Evolutionary conservation across 768 basidiomycete species (phyloP), one percentile per base, ranked within the genome.

Genomic region (Hortiboletus flavorubellus): DNA sequence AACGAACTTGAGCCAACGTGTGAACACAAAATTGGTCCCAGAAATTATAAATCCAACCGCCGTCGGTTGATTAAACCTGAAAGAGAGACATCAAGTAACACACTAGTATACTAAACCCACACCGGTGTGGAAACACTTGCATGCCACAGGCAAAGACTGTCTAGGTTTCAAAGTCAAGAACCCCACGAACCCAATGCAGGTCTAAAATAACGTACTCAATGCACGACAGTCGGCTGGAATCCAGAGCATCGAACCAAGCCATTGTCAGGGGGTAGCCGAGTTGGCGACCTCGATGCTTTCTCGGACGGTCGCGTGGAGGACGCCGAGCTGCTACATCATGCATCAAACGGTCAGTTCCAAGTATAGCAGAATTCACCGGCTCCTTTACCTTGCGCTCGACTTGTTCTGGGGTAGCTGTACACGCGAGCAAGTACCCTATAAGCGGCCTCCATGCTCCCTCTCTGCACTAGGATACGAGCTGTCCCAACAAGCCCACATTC

Each of bases 121-220:
- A 92, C n/a, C n/a, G 76, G 65, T 92, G 91, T 65, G 92, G 91
- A 70, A 84, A 86, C 0, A 86, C 88, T 72, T 92, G 90, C 70
- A 92, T 82, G 42, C n/a, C n/a, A n/a, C n/a, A n/a, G n/a, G n/a
- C n/a, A n/a, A n/a, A n/a, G n/a, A n/a, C n/a, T n/a, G n/a, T n/a
- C n/a, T n/a, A 53, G n/a, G 18, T 14, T 55, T 14, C n/a, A n/a
- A n/a, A 53, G 54, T 53, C 35, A 12, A 46, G 23, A 37, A 53
- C 29, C 16, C 41, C 12, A 35, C 46, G 31, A 29, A 12, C 1
- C 33, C 11, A 37, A 33, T 23, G 10, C 2, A 18, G 5, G 30
- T 31, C 1, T 18, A n/a, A 52, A 42, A 21, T n/a, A 57, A 57
- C 80, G 16, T 63, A 88, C 88, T 83, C 48, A 89, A 73, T 16